Conservation (phyloP, 108 stramenopile genomes). For the Cyclotella baltica region DNA sequence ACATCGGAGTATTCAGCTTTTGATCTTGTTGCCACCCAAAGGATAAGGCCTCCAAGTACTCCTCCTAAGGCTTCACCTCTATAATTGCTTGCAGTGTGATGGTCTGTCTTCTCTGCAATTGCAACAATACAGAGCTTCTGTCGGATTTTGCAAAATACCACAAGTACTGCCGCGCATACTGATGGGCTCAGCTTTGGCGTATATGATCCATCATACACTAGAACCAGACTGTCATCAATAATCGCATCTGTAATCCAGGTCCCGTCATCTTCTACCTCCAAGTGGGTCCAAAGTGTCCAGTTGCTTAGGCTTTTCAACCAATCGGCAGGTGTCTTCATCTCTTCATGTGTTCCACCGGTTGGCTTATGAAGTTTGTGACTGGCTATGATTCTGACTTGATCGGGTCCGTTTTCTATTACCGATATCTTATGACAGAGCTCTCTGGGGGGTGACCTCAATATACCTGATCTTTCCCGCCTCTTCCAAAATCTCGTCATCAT, state of each 20-base stretch:
- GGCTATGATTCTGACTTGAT: no score
- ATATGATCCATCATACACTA: background rate
- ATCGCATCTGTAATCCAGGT: background rate
- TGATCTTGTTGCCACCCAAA: background rate
- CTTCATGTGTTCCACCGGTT: background rate
- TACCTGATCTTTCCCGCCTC: no score
- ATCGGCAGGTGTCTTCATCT: background rate
- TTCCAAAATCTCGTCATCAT: no score
- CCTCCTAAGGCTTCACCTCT: background rate
- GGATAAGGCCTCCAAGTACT: background rate
- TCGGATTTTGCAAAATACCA: background rate
- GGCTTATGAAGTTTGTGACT: no score
- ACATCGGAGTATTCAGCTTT: no score
- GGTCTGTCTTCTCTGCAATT: background rate
- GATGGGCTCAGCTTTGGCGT: background rate
- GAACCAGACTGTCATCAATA: background rate
- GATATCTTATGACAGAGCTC: no score
- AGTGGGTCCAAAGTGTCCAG: background rate
- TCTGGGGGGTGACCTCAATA: no score
- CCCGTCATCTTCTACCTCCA: background rate
- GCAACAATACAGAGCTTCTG: background rate
- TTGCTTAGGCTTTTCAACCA: background rate
- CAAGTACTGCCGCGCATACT: background rate
- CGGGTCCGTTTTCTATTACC: no score
- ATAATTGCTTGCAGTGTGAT: background rate